Conservation (phyloP, 2,329 filamentous ascomycete species). For the Xylariaceae sp. region DNA sequence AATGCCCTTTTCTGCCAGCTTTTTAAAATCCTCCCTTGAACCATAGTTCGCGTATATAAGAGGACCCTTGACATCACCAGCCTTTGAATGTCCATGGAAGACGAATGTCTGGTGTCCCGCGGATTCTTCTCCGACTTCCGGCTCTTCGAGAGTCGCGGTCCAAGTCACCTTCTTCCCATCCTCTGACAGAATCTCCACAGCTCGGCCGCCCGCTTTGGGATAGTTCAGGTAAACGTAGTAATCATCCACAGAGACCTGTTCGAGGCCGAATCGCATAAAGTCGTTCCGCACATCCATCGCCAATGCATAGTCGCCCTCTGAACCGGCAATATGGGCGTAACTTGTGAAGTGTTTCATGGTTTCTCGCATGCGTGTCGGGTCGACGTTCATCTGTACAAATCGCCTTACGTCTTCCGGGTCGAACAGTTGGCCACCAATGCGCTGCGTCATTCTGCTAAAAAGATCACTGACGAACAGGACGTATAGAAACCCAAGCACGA, state of each 20-base stretch:
- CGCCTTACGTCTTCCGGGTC: slow-evolving; percentile 77
- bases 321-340: slow-evolving; percentile 91
- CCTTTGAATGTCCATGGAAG: slow-evolving; percentile 87
- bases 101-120: slow-evolving; percentile 65
- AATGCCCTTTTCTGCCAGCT: slow-evolving; percentile 66
- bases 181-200: slow-evolving; percentile 73
- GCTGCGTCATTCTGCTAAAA: slow-evolving; percentile 62
- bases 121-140: slow-evolving; percentile 60
- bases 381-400: slow-evolving; percentile 69
- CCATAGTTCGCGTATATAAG: slow-evolving; percentile 93
- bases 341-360: slow-evolving; percentile 73
- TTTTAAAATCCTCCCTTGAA: slow-evolving; percentile 75
- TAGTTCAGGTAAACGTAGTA: slow-evolving; percentile 93
- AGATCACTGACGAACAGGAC: slow-evolving; percentile 81
- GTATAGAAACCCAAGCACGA: slow-evolving; percentile 77
- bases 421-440: slow-evolving; percentile 67
- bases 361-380: slow-evolving; percentile 64
- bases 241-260: slow-evolving; percentile 70
- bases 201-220: slow-evolving; percentile 69
- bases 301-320: slow-evolving; percentile 82
- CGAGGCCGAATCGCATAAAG: slow-evolving; percentile 69
- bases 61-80: slow-evolving; percentile 80
- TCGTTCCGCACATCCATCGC: slow-evolving; percentile 79
- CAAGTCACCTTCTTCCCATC: slow-evolving; percentile 61
- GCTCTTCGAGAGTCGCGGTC: slow-evolving; percentile 81